These are phyloP conservation scores for Tephrocybe sp. DNA, from an alignment of 768 basidiomycete species.

Conservation along the genomic window DNA sequence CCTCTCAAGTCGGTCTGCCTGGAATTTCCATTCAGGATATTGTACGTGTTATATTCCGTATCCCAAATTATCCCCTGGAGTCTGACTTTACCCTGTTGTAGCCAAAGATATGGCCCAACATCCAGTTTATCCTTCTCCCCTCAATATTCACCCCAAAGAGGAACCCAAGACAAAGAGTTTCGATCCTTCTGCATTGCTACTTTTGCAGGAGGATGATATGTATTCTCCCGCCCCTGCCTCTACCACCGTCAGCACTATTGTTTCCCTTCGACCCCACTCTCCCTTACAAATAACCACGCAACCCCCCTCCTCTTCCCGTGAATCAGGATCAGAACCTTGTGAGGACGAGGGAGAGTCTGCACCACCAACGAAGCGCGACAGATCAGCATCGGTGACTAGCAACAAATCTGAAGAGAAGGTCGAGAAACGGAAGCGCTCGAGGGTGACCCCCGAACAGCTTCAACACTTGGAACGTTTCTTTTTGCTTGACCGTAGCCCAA, in stretches of 20 bases:
- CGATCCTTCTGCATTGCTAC: conserved; percentile 16
- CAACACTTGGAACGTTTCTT: conserved; percentile 73
- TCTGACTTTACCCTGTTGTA: conserved; percentile 9
- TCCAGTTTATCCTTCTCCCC: conserved; percentile 11
- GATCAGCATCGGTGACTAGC: conserved; percentile 27
- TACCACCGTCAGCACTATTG: conserved; percentile 22
- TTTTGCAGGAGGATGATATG: conserved; percentile 1
- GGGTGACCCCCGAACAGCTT: conserved; percentile 82
- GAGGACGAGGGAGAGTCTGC: conserved; percentile 34
- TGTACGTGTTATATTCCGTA: conserved; percentile 18
- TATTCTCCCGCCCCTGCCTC: not conserved
- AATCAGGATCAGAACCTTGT: conserved; percentile 16
- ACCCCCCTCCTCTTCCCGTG: conserved; percentile 7
- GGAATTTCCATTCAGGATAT: conserved; percentile 25
- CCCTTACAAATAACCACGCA: not conserved
- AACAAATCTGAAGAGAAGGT: conserved; percentile 50
- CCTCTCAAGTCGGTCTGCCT: conserved; percentile 20
- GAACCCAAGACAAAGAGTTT: conserved; percentile 21
- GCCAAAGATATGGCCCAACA: conserved; percentile 30
- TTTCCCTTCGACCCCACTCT: conserved; percentile 22
- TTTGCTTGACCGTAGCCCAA: conserved; percentile 67
- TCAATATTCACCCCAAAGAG: conserved; percentile 18
- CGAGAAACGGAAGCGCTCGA: conserved; percentile 72
- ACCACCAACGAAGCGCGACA: conserved; percentile 35
- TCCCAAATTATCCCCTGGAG: not conserved